phyloP scores from a whole-genome alignment of 352 stramenopile species.

The Phytophthora pluvialis region DNA sequence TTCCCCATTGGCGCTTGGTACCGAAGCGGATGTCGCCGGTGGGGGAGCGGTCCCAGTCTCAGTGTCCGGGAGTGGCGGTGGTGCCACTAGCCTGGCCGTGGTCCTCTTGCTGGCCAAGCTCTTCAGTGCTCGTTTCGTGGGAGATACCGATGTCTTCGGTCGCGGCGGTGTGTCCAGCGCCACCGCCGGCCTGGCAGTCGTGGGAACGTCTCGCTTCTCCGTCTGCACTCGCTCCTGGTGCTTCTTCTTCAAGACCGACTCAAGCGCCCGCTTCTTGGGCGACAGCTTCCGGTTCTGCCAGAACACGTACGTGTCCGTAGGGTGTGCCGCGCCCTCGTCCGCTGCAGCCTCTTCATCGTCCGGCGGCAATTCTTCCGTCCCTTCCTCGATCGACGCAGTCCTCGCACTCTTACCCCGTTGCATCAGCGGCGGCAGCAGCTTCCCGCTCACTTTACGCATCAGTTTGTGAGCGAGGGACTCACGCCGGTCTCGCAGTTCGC shows the following conservation, averaged over 20 bases:
- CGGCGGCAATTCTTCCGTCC: neutral
- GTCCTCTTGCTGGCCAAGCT: conserved; percentile 17
- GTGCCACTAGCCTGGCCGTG: neutral
- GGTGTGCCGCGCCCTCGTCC: conserved; percentile 21
- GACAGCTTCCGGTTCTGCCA: conserved; percentile 74
- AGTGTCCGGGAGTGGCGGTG: neutral
- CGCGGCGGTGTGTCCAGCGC: neutral
- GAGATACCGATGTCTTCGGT: conserved; percentile 24
- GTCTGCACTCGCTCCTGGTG: conserved; percentile 40
- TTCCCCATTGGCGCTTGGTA: neutral
- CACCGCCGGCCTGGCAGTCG: conserved; percentile 4
- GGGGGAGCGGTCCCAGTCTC: neutral
- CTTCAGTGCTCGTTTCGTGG: conserved; percentile 25
- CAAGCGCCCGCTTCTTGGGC: conserved; percentile 70
- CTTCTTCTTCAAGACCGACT: conserved; percentile 74
- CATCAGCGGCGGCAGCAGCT: conserved; percentile 52
- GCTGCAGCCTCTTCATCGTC: conserved; percentile 9
- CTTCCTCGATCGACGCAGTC: conserved; percentile 5
- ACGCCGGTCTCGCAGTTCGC: conserved; percentile 74
- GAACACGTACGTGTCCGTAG: conserved; percentile 58
- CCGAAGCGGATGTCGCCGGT: neutral
- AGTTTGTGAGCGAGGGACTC: conserved; percentile 76
- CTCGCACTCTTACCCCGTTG: conserved; percentile 38
- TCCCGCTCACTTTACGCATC: conserved; percentile 60
- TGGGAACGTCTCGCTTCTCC: conserved; percentile 14